These are phyloP conservation scores for Fraxinus excelsior DNA, from an alignment of 257 asterid genomes.

Conservation along the genomic window DNA sequence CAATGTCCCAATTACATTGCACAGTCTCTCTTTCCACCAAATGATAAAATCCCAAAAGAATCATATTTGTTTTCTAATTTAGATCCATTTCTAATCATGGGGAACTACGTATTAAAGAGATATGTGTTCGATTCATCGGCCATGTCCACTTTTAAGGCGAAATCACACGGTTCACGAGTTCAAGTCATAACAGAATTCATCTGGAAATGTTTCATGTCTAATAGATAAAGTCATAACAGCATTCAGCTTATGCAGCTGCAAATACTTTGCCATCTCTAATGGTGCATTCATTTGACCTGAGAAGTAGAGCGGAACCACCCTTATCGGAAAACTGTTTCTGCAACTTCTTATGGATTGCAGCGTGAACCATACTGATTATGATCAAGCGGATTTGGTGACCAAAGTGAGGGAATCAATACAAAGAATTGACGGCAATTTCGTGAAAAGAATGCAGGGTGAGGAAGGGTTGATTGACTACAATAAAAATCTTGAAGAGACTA, in stretches of 20 bases:
- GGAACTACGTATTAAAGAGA: constrained; percentile 7
- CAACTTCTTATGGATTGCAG: constrained; percentile 12
- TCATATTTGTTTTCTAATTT: constrained; percentile 32
- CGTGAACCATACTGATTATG: neutral
- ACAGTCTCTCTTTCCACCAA: constrained; percentile 27
- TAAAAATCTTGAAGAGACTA: neutral
- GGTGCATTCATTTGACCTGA: constrained; percentile 22
- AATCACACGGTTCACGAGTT: constrained; percentile 18
- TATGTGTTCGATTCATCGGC: constrained; percentile 23
- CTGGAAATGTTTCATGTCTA: constrained; percentile 28
- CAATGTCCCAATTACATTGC: constrained; percentile 23
- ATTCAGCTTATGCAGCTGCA: constrained; percentile 1
- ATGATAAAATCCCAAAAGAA: constrained; percentile 26
- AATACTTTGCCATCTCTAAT: neutral
- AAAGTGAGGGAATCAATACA: neutral
- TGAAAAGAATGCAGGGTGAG: neutral
- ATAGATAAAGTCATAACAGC: constrained; percentile 22
- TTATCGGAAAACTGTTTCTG: constrained; percentile 26
- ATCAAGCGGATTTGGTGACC: neutral
- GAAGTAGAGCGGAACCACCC: constrained; percentile 19
- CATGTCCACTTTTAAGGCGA: constrained; percentile 13
- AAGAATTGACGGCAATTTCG: constrained; percentile 2
- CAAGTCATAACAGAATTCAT: constrained; percentile 22
- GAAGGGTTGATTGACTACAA: constrained; percentile 3
- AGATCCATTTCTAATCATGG: neutral